A percentile compares a stretch with the other conserved stretches of the same genome.
phyloP scores from a whole-genome alignment of 306 rosid genomes.

The Spatholobus suberectus region DNA sequence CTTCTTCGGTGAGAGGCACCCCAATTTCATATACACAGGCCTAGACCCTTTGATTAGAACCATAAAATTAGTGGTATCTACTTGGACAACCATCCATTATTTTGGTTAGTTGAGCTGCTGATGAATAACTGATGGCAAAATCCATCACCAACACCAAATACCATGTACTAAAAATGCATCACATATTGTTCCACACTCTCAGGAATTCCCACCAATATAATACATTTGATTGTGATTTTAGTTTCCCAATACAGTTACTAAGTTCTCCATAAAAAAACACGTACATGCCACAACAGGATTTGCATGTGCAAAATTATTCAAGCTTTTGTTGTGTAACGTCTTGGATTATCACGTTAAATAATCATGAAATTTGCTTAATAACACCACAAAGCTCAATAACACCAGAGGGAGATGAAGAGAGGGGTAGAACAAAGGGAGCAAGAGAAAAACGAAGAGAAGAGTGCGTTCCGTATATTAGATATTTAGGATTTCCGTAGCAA shows the following conservation, averaged over 20 bases:
- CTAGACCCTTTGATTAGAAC: conserved; percentile 94
- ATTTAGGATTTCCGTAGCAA: too few relatives aligned
- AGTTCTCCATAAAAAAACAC: conserved; percentile 74
- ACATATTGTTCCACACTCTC: conserved; percentile 93
- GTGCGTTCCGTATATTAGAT: too few relatives aligned
- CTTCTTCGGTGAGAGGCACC: conserved; percentile 70
- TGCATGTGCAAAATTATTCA: not conserved
- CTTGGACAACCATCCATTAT: conserved; percentile 78
- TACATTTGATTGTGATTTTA: conserved; percentile 75
- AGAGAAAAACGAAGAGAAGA: too few relatives aligned
- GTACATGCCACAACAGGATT: not conserved
- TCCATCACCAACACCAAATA: conserved; percentile 98
- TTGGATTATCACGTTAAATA: not conserved
- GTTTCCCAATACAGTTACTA: conserved; percentile 71
- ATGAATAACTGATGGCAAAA: conserved; percentile 78
- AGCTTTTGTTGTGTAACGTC: not conserved
- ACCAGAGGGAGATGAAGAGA: too few relatives aligned
- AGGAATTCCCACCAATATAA: conserved; percentile 87
- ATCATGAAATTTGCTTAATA: not conserved
- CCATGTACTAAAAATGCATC: conserved; percentile 85
- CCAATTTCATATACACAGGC: conserved; percentile 86
- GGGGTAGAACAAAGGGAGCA: too few relatives aligned
- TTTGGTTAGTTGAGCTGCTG: conserved; percentile 71
- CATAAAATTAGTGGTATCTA: conserved; percentile 79
- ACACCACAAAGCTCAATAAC: too few relatives aligned